Evolutionary conservation across 2,329 filamentous ascomycete species (phyloP).

Genomic region (Nannizziopsis arthrosporioides): DNA sequence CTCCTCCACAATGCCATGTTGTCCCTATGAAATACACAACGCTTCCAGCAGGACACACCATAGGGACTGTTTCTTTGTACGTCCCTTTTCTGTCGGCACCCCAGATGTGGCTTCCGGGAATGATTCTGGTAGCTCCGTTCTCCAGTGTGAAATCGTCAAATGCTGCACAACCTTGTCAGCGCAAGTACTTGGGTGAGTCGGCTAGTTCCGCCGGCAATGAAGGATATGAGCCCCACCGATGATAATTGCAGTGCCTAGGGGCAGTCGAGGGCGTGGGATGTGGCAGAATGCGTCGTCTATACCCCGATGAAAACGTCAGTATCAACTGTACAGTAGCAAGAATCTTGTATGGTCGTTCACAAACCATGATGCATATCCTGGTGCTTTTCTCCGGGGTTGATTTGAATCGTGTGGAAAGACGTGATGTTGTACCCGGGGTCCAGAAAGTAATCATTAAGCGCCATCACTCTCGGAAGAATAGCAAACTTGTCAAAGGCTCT

Average conservation of each 20-base stretch:
- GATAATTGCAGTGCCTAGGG: slow-evolving; percentile 25
- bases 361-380: slow-evolving; percentile 29
- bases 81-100: slow-evolving; percentile 18
- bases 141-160: slow-evolving; percentile 25
- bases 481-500: slow-evolving; percentile 30
- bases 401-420: slow-evolving; percentile 30
- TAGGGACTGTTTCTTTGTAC: slow-evolving; percentile 24
- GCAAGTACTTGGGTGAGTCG: too few species aligned
- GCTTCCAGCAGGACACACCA: slow-evolving; percentile 29
- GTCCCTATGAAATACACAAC: slow-evolving; percentile 29
- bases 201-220: too few species aligned
- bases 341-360: background rate
- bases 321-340: background rate
- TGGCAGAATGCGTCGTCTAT: slow-evolving; percentile 23
- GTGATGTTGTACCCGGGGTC: slow-evolving; percentile 28
- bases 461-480: slow-evolving; percentile 26
- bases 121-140: slow-evolving; percentile 29
- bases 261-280: slow-evolving; percentile 26
- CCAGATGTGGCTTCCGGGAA: slow-evolving; percentile 30
- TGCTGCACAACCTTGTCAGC: slow-evolving; percentile 14
- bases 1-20: slow-evolving; percentile 32
- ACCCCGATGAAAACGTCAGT: background rate
- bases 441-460: slow-evolving; percentile 34
- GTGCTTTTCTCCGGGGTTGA: slow-evolving; percentile 30
- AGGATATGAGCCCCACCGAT: slow-evolving; percentile 20